Evolutionary conservation across 2,329 filamentous ascomycete species (phyloP).

Genomic region (Stagonosporopsis rhizophila): DNA sequence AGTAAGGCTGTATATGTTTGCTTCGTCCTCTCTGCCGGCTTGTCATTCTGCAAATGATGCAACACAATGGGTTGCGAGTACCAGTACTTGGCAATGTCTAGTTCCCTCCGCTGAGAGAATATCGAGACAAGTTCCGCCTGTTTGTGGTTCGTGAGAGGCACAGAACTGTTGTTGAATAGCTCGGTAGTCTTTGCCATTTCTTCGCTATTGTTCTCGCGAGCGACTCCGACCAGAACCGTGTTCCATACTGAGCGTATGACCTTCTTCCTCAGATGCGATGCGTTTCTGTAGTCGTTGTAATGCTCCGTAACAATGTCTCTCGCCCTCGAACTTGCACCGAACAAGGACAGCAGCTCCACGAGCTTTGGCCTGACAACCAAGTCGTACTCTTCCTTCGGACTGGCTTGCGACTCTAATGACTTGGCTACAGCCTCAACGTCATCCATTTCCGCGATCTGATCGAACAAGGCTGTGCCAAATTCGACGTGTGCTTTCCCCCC

Average conservation of each 20-base stretch:
- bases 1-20: slow-evolving; percentile 63
- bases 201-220: slow-evolving; percentile 63
- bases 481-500: slow-evolving; percentile 49
- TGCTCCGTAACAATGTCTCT: slow-evolving; percentile 28
- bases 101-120: slow-evolving; percentile 65
- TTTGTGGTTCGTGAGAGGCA: slow-evolving; percentile 48
- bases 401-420: background rate
- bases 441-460: slow-evolving; percentile 19
- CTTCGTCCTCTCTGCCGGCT: background rate
- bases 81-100: slow-evolving; percentile 71
- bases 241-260: slow-evolving; percentile 29
- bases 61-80: slow-evolving; percentile 63
- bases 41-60: slow-evolving; percentile 9
- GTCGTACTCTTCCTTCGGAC: slow-evolving; percentile 5
- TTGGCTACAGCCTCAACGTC: background rate
- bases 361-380: slow-evolving; percentile 17
- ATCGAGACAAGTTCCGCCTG: slow-evolving; percentile 65
- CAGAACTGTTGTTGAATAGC: slow-evolving; percentile 55
- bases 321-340: slow-evolving; percentile 36
- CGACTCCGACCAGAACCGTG: slow-evolving; percentile 66
- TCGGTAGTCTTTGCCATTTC: slow-evolving; percentile 65
- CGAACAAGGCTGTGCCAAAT: slow-evolving; percentile 49
- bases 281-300: slow-evolving; percentile 20
- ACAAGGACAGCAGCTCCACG: slow-evolving; percentile 31
- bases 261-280: slow-evolving; percentile 1